phyloP scores from a whole-genome alignment of 352 stramenopile genomes.

The Phytophthora quininea region DNA sequence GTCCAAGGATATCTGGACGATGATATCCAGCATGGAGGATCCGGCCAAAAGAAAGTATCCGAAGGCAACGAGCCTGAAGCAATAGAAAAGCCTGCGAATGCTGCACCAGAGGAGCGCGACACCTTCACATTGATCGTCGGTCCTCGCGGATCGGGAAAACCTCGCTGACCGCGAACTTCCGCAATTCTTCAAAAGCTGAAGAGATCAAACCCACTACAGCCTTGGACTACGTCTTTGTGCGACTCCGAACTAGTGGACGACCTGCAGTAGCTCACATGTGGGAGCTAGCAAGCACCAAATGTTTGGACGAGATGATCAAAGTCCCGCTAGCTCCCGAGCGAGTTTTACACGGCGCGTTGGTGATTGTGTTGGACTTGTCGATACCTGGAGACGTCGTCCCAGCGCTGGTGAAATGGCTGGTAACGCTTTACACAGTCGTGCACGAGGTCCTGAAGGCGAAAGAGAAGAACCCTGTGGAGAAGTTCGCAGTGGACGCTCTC shows the following conservation, averaged over 20 bases:
- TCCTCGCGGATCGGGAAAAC: constrained; percentile 78
- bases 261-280: constrained; percentile 89
- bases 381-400: constrained; percentile 78
- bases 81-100: constrained; percentile 24
- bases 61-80: constrained; percentile 26
- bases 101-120: constrained; percentile 58
- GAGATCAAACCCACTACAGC: constrained; percentile 92
- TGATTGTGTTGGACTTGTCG: constrained; percentile 89
- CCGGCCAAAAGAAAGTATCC: constrained; percentile 31
- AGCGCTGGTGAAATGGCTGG: constrained; percentile 82
- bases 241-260: constrained; percentile 60
- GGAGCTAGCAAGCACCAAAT: constrained; percentile 88
- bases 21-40: constrained; percentile 61
- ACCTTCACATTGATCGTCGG: constrained; percentile 78
- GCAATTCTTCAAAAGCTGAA: constrained; percentile 73
- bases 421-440: constrained; percentile 55
- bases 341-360: constrained; percentile 70
- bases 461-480: constrained; percentile 75
- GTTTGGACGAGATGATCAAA: constrained; percentile 83
- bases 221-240: constrained; percentile 91
- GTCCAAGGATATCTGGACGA: constrained; percentile 74
- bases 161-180: constrained; percentile 71
- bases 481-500: constrained; percentile 56
- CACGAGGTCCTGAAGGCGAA: constrained; percentile 64
- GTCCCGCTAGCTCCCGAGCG: constrained; percentile 82